A percentile compares a stretch with the other conserved stretches of the same genome.
phyloP scores from a whole-genome alignment of 768 basidiomycete species.

The Lyophyllum shimeji region DNA sequence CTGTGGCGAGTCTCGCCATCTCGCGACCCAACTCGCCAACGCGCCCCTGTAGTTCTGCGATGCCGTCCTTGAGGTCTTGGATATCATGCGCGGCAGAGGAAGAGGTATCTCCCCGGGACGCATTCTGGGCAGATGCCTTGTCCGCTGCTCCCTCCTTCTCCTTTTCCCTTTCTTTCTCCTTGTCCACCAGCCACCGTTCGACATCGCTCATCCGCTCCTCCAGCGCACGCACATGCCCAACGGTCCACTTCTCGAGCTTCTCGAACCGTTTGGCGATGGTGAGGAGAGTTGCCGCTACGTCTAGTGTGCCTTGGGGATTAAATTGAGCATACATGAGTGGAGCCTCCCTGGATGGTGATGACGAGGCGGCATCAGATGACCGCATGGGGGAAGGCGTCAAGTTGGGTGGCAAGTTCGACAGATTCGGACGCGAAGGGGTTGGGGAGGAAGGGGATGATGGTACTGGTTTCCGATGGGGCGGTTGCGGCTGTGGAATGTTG shows the following conservation, averaged over 20 bases:
- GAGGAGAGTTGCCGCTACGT: conserved; percentile 72
- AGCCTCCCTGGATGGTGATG: conserved; percentile 54
- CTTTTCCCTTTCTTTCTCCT: conserved; percentile 65
- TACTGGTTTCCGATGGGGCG: conserved; percentile 45
- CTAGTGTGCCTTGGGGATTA: conserved; percentile 66
- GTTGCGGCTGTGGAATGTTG: conserved; percentile 39
- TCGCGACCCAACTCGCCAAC: conserved; percentile 76
- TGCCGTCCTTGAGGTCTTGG: conserved; percentile 60
- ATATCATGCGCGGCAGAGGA: conserved; percentile 41
- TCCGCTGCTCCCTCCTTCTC: conserved; percentile 16
- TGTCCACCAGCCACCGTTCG: conserved; percentile 87
- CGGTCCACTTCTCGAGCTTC: conserved; percentile 89
- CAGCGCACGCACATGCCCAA: conserved; percentile 84
- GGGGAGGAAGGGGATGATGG: conserved; percentile 62
- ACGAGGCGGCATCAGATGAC: conserved; percentile 36
- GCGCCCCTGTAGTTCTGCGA: conserved; percentile 72
- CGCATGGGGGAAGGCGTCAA: conserved; percentile 69
- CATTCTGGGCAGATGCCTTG: conserved; percentile 15
- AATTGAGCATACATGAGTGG: conserved; percentile 81
- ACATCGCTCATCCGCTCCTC: conserved; percentile 91
- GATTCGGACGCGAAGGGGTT: conserved; percentile 54
- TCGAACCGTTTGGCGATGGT: conserved; percentile 80
- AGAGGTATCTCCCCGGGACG: conserved; percentile 12
- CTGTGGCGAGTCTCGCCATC: conserved; percentile 70
- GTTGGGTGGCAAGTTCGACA: conserved; percentile 50